phyloP scores from a whole-genome alignment of 2,329 filamentous ascomycete species.

The Arthrinium puccinioides region DNA sequence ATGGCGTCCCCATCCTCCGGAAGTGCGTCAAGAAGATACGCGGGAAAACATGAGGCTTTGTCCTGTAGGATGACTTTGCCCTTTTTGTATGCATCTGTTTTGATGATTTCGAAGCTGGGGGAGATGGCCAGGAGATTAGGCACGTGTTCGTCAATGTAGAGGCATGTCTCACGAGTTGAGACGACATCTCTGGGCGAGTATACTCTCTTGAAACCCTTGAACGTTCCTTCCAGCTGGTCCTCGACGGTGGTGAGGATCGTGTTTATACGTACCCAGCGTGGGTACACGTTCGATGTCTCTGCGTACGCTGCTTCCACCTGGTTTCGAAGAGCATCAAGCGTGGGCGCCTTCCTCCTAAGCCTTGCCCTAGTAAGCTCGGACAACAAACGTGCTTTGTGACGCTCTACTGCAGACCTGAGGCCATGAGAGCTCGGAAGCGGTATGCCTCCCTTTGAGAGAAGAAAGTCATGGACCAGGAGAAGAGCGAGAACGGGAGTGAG shows the following conservation, averaged over 20 bases:
- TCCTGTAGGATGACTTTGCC: conserved; percentile 88
- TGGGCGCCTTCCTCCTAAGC: conserved; percentile 61
- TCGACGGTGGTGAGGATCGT: conserved; percentile 64
- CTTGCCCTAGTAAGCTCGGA: conserved; percentile 79
- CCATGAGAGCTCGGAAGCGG: conserved; percentile 75
- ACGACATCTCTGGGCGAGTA: conserved; percentile 50
- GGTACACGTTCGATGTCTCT: conserved; percentile 49
- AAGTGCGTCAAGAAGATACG: conserved; percentile 69
- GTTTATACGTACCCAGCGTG: conserved; percentile 91
- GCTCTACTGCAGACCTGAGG: conserved; percentile 65
- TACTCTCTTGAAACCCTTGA: conserved; percentile 55
- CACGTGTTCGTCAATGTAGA: conserved; percentile 73
- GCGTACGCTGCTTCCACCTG: conserved; percentile 47
- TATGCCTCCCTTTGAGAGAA: conserved; percentile 76
- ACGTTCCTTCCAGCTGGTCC: conserved; percentile 68
- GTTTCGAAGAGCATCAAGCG: conserved; percentile 58
- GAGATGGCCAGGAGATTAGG: conserved; percentile 78
- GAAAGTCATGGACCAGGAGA: conserved; percentile 77
- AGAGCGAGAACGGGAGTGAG: conserved; percentile 74
- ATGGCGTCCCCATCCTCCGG: conserved; percentile 67
- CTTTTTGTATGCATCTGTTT: conserved; percentile 62
- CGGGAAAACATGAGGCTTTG: conserved; percentile 95
- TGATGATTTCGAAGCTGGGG: conserved; percentile 63
- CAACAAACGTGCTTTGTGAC: conserved; percentile 72
- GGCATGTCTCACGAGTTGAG: conserved; percentile 33